Evolutionary conservation across 345 rosid species (phyloP).

Genomic region (Salix exigua): DNA sequence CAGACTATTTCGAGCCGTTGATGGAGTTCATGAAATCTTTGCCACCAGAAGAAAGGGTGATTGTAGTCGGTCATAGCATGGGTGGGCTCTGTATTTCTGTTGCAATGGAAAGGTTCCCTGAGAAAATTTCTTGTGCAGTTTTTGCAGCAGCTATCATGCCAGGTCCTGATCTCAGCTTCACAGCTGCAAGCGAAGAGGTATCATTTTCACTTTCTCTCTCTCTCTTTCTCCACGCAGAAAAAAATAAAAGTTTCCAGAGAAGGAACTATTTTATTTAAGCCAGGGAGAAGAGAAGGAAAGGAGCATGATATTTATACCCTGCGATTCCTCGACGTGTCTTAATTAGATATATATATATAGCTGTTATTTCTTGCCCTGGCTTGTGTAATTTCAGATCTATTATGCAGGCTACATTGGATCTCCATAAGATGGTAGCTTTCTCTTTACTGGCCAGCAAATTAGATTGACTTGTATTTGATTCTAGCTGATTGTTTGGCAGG

Average conservation of each 20-base stretch:
- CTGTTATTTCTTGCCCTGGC: not conserved
- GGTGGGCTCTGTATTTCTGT: slow-evolving; percentile 31
- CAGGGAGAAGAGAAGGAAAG: not conserved
- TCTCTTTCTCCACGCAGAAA: not conserved
- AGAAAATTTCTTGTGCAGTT: slow-evolving; percentile 30
- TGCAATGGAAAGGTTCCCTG: slow-evolving; percentile 45
- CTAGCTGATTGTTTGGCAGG: not conserved
- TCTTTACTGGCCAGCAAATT: not conserved
- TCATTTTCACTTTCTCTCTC: too few relatives aligned
- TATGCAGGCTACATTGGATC: not conserved
- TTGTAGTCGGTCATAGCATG: slow-evolving; percentile 39
- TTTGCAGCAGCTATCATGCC: slow-evolving; percentile 36
- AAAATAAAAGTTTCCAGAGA: not conserved
- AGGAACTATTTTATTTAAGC: too few relatives aligned
- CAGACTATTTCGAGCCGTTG: slow-evolving; percentile 34
- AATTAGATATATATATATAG: not conserved
- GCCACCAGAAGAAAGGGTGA: slow-evolving; percentile 31
- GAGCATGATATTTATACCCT: not conserved
- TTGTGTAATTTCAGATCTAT: not conserved
- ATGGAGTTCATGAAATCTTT: slow-evolving; percentile 29
- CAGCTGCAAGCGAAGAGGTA: slow-evolving; percentile 37
- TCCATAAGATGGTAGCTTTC: not conserved
- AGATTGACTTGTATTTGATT: not conserved
- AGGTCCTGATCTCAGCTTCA: slow-evolving; percentile 27
- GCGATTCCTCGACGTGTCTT: not conserved